Evolutionary conservation across 176 grass and related monocot species (phyloP).

Genomic region (Neostapfia colusana): DNA sequence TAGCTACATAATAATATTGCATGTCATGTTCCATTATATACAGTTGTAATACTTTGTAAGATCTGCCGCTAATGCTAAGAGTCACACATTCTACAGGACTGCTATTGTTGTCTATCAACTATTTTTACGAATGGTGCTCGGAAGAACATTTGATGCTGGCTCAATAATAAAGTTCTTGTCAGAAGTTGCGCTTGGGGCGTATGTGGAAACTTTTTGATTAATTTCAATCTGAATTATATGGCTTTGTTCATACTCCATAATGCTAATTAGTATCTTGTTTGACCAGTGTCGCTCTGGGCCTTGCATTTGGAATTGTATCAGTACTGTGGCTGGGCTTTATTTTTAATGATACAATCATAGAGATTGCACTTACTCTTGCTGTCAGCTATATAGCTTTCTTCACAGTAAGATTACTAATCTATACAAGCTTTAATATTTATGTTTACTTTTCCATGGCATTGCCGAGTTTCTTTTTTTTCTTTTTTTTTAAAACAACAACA

Average conservation of each 20-base stretch:
- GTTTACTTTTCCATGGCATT: neutral
- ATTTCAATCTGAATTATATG: neutral
- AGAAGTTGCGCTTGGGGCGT: conserved; percentile 93
- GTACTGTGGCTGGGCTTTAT: conserved; percentile 95
- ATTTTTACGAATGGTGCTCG: conserved; percentile 89
- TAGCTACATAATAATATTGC: neutral
- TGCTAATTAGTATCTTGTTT: conserved; percentile 37
- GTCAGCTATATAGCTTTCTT: conserved; percentile 98
- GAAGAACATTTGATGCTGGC: conserved; percentile 63
- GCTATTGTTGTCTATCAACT: conserved; percentile 96
- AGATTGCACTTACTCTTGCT: conserved; percentile 88
- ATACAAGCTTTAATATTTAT: neutral
- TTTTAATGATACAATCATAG: conserved; percentile 94
- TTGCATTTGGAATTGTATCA: conserved; percentile 88
- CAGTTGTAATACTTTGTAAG: neutral
- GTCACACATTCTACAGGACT: conserved; percentile 63
- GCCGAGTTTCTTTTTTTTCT: conserved; percentile 20
- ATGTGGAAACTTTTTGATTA: conserved; percentile 38
- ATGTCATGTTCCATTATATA: conserved; percentile 20
- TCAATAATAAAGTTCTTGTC: conserved; percentile 86
- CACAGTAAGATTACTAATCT: conserved; percentile 62
- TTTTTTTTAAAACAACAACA: too few species aligned
- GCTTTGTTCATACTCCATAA: neutral
- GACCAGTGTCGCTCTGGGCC: conserved; percentile 76
- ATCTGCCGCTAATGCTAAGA: neutral